A percentile compares a stretch with the other conserved stretches of the same genome.
phyloP scores from a whole-genome alignment of 2,329 filamentous ascomycete genomes.

The Ophiosphaerella narmari region DNA sequence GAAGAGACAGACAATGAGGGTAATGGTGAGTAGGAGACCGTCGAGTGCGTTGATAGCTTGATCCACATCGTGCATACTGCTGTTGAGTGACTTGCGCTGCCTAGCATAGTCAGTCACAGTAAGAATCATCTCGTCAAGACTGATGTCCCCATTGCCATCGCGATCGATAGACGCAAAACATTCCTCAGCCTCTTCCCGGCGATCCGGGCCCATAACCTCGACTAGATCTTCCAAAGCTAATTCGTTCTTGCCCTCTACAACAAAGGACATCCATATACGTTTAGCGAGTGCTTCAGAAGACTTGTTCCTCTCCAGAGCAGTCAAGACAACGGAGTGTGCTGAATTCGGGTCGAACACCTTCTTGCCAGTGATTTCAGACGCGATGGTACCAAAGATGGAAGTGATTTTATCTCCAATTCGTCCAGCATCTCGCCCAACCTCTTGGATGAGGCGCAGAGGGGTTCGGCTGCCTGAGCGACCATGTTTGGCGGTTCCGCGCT shows the following conservation, averaged over 20 bases:
- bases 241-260: conserved; percentile 82
- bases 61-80: conserved; percentile 96
- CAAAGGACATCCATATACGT: conserved; percentile 98
- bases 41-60: conserved; percentile 92
- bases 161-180: conserved; percentile 80
- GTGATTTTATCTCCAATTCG: conserved; percentile 92
- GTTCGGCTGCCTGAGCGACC: conserved; percentile 66
- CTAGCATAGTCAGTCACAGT: conserved; percentile 83
- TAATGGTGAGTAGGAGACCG: conserved; percentile 79
- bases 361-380: conserved; percentile 93
- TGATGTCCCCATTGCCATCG: conserved; percentile 92
- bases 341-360: conserved; percentile 92
- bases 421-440: conserved; percentile 67
- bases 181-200: conserved; percentile 80
- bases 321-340: conserved; percentile 84
- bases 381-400: conserved; percentile 88
- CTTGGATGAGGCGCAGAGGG: conserved; percentile 76
- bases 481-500: conserved; percentile 53
- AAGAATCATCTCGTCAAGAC: conserved; percentile 91
- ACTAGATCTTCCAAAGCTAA: conserved; percentile 80
- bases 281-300: conserved; percentile 91
- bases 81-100: conserved; percentile 84
- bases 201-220: conserved; percentile 80
- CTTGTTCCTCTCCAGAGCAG: conserved; percentile 81
- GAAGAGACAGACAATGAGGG: conserved; percentile 79